Evolutionary conservation across 306 rosid species (phyloP), one percentile per base, ranked within the genome.

Genomic region (Mimosa bimucronata): DNA sequence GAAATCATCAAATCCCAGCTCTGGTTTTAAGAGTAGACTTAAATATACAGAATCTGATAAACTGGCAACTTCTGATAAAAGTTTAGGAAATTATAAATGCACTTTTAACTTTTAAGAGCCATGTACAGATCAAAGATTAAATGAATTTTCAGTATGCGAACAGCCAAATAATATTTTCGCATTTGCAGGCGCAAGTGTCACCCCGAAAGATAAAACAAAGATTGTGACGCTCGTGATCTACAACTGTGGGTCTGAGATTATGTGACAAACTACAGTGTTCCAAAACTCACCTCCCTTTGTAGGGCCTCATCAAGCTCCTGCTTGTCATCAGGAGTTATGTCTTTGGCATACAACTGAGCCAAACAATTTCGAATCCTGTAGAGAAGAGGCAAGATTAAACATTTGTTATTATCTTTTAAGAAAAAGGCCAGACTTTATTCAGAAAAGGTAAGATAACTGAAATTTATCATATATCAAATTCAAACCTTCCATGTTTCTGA

Each of bases 271-370:
- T 21, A 58, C 48, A 74, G 46, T 77, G 46, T 52, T 81, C 74
- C 77, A 79, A 77, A 9, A 76, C 74, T 75, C 69, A 93, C 99
- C 98, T 96, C 99, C 84, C 99, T 89, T 80, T 90, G 99, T 46
- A 96, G 93, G 16, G 97, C 89, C 90, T 96, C 98, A 78, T 96
- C 98, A 62, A 96, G 97, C 85, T 96, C 99, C 81, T 93, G 97
- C 90, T 93, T 96, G 83, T 93, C 99, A 86, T 96, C 99, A 58
- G 99, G 99, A 82, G 99, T 96, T 38, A 93, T 91, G 78, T 93
- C 99, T 86, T 90, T 93, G 57, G 97, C 97, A 52, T 93, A 85
- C 85, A 96, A 80, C 66, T 93, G 93, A 23, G 97, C 83, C 73
- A 96, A 89, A 78, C 93, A 88, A 81, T 96, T 86, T 76, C 99